phyloP scores from a whole-genome alignment of 495 filamentous ascomycete species.

The Aspergillus heteromorphus region DNA sequence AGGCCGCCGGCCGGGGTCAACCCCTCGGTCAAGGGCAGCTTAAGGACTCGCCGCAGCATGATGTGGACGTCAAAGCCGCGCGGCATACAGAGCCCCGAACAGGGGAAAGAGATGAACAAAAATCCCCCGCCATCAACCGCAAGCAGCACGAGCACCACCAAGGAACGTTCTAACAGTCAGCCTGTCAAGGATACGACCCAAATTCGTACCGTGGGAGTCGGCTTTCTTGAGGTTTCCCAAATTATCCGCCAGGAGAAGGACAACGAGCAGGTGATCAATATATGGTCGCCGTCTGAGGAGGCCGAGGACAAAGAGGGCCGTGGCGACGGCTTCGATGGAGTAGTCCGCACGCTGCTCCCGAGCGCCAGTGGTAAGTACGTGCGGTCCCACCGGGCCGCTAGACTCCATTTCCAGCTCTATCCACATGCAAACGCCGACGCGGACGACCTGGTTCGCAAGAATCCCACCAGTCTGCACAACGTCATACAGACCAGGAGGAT shows the following conservation, averaged over 20 bases:
- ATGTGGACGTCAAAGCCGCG: slow-evolving; percentile 63
- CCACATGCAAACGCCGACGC: slow-evolving; percentile 71
- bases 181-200: slow-evolving; percentile 42
- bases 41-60: slow-evolving; percentile 65
- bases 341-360: slow-evolving; percentile 69
- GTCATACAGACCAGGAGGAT: slow-evolving; percentile 77
- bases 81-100: slow-evolving; percentile 24
- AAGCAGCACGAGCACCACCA: slow-evolving; percentile 52
- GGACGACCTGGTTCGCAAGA: slow-evolving; percentile 72
- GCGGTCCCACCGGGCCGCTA: slow-evolving; percentile 62
- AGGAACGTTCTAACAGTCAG: slow-evolving; percentile 35
- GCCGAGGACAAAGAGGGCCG: slow-evolving; percentile 47
- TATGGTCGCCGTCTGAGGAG: slow-evolving; percentile 67
- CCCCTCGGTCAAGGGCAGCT: slow-evolving; percentile 35
- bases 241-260: slow-evolving; percentile 73
- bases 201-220: slow-evolving; percentile 71
- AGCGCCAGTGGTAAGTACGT: slow-evolving; percentile 68
- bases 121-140: slow-evolving; percentile 47
- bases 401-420: slow-evolving; percentile 69
- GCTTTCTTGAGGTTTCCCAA: slow-evolving; percentile 71
- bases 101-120: slow-evolving; percentile 41
- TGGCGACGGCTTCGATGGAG: slow-evolving; percentile 65
- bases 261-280: slow-evolving; percentile 67
- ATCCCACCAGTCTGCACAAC: slow-evolving; percentile 80
- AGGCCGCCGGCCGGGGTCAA: slow-evolving; percentile 24